Conservation (phyloP, 805 yeast species). For the Gaillardinia entomophila region DNA sequence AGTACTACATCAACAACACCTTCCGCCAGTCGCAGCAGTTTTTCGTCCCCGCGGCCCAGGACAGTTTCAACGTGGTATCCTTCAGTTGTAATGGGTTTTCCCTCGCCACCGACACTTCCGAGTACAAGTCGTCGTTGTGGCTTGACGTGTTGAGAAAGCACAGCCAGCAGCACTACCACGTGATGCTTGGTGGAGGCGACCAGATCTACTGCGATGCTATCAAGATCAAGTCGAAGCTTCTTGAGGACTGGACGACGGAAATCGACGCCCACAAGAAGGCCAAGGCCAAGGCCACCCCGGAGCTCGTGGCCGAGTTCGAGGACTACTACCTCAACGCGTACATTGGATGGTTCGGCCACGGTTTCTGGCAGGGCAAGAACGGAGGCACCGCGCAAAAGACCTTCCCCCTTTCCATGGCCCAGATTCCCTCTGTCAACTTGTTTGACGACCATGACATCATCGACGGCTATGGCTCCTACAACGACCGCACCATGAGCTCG, state of each 20-base stretch:
- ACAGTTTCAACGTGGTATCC: conserved; percentile 77
- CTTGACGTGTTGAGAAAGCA: conserved; percentile 74
- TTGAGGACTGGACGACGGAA: conserved; percentile 60
- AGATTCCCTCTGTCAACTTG: conserved; percentile 80
- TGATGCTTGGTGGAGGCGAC: conserved; percentile 97
- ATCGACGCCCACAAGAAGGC: conserved; percentile 42
- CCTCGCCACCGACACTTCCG: conserved; percentile 56
- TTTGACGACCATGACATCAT: conserved; percentile 96
- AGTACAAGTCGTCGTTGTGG: conserved; percentile 79
- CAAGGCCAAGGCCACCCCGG: conserved; percentile 34
- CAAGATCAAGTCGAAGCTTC: conserved; percentile 48
- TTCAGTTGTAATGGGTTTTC: conserved; percentile 93
- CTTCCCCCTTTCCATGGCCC: conserved; percentile 71
- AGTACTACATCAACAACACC: conserved; percentile 52
- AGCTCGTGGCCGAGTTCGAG: conserved; percentile 50
- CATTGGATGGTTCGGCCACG: conserved; percentile 84
- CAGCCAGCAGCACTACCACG: conserved; percentile 61
- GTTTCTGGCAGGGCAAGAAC: conserved; percentile 68
- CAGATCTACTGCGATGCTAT: conserved; percentile 87
- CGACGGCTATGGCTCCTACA: conserved; percentile 92
- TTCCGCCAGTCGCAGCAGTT: conserved; percentile 36
- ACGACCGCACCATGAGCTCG: conserved; percentile 65
- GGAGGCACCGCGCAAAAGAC: conserved; percentile 64
- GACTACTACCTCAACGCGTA: conserved; percentile 70
- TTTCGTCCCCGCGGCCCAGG: conserved; percentile 55